phyloP scores from a whole-genome alignment of 495 filamentous ascomycete genomes.

The Trichoderma orchidacearum region DNA sequence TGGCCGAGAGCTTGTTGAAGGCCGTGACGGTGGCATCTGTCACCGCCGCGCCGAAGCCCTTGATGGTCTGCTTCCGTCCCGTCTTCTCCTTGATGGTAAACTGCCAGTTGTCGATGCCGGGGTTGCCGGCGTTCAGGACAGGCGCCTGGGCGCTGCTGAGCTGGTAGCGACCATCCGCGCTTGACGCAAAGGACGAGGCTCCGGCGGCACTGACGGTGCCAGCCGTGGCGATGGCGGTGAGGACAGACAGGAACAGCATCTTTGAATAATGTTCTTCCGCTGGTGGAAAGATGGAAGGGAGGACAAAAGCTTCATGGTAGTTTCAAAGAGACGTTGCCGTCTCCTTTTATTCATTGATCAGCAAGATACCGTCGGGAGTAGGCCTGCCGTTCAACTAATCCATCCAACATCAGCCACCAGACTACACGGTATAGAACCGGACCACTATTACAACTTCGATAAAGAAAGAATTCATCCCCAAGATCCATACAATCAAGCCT shows the following conservation, averaged over 20 bases:
- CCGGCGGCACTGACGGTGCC: background rate
- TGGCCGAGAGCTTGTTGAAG: constrained; percentile 28
- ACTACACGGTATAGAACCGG: too few relatives aligned
- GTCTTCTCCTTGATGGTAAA: constrained; percentile 34
- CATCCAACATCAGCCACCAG: too few relatives aligned
- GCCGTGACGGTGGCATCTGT: constrained; percentile 41
- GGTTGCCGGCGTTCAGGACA: constrained; percentile 22
- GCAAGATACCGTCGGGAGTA: too few relatives aligned
- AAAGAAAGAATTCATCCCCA: too few relatives aligned
- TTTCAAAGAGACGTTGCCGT: background rate
- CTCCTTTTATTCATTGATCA: background rate
- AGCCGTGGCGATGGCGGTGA: background rate
- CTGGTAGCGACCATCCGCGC: constrained; percentile 30
- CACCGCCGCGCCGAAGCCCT: constrained; percentile 41
- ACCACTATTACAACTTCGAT: too few relatives aligned
- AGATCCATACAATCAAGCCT: background rate
- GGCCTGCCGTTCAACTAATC: too few relatives aligned
- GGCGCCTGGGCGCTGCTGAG: constrained; percentile 26
- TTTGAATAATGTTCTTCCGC: too few relatives aligned
- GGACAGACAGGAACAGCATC: background rate
- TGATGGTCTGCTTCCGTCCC: constrained; percentile 34
- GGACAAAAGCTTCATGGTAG: background rate
- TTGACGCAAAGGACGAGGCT: constrained; percentile 23
- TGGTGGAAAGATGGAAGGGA: background rate
- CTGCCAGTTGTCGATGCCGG: constrained; percentile 28